A percentile compares a stretch with the other conserved stretches of the same genome.
These are phyloP conservation scores for Globisporangium viniferum DNA, from an alignment of 352 stramenopile genomes.

Conservation along the genomic window DNA sequence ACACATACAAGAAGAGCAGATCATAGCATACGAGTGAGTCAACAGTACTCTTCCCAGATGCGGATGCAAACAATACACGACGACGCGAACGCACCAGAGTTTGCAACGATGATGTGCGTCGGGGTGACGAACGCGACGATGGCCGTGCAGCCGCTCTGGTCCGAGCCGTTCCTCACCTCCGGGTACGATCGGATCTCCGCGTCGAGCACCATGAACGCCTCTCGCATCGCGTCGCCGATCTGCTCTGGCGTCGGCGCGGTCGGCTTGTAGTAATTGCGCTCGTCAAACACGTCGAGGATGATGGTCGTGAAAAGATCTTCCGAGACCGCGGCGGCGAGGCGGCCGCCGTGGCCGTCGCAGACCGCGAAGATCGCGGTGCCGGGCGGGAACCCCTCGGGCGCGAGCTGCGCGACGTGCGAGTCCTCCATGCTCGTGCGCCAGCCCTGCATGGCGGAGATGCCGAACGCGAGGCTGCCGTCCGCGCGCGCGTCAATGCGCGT, in stretches of 20 bases:
- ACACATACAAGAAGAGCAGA: not conserved
- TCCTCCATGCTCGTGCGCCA: constrained; percentile 86
- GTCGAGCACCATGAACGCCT: constrained; percentile 71
- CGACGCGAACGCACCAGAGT: constrained; percentile 37
- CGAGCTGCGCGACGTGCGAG: constrained; percentile 60
- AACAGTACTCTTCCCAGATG: not conserved
- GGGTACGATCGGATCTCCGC: constrained; percentile 49
- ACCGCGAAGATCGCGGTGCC: constrained; percentile 72
- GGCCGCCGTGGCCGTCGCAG: constrained; percentile 76
- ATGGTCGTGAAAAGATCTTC: constrained; percentile 29
- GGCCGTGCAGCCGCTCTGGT: constrained; percentile 77
- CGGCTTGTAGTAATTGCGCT: constrained; percentile 31
- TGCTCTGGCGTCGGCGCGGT: constrained; percentile 36
- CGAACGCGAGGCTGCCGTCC: constrained; percentile 60
- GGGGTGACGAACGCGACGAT: constrained; percentile 68
- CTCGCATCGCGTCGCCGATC: constrained; percentile 54
- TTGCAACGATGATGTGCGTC: constrained; percentile 76
- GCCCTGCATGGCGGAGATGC: constrained; percentile 75
- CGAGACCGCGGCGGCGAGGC: constrained; percentile 50
- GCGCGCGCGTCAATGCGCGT: constrained; percentile 38
- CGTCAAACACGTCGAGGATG: constrained; percentile 39
- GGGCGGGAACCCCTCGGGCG: constrained; percentile 36
- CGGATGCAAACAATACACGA: too few species aligned
- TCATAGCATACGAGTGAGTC: not conserved
- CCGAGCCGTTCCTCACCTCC: constrained; percentile 43